Evolutionary conservation across 805 yeast genomes (phyloP).

Genomic region (Saturnispora ahearnii): DNA sequence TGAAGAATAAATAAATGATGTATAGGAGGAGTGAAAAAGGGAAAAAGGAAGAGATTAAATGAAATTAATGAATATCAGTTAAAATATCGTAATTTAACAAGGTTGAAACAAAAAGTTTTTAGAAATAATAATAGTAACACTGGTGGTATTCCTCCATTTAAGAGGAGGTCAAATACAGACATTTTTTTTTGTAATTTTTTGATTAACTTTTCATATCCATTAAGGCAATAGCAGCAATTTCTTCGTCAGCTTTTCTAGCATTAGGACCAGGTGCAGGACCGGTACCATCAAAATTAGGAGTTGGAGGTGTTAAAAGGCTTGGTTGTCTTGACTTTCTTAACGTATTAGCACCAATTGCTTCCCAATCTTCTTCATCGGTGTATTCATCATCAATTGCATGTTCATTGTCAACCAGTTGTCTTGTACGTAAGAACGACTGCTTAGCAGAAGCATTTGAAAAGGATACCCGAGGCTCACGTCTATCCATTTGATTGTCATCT

Average conservation of each 20-base stretch:
- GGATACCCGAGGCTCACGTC: slow-evolving; percentile 28
- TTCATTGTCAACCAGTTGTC: slow-evolving; percentile 15
- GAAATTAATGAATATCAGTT: not conserved
- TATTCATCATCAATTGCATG: slow-evolving; percentile 19
- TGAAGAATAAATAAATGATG: not conserved
- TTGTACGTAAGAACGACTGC: slow-evolving; percentile 33
- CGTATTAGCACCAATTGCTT: slow-evolving; percentile 71
- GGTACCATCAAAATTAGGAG: slow-evolving; percentile 8
- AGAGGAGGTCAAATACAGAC: not conserved
- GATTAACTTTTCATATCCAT: slow-evolving; percentile 24
- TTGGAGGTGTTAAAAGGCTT: slow-evolving; percentile 17
- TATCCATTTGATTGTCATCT: slow-evolving; percentile 26
- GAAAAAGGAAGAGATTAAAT: not conserved
- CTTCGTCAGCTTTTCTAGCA: slow-evolving; percentile 22
- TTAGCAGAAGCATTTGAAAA: slow-evolving; percentile 29
- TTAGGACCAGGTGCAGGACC: slow-evolving; percentile 6
- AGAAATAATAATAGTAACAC: not conserved
- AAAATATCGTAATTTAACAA: not conserved
- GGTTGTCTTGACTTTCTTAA: slow-evolving; percentile 29
- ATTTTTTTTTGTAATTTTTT: not conserved
- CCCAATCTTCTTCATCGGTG: slow-evolving; percentile 98
- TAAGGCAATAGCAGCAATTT: slow-evolving; percentile 29
- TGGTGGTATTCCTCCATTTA: not conserved
- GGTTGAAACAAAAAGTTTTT: not conserved
- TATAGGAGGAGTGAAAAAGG: not conserved